A percentile compares a stretch with the other conserved stretches of the same genome.
These are phyloP conservation scores for Grifola frondosa DNA, from an alignment of 1,284 basidiomycete species.

Conservation along the genomic window DNA sequence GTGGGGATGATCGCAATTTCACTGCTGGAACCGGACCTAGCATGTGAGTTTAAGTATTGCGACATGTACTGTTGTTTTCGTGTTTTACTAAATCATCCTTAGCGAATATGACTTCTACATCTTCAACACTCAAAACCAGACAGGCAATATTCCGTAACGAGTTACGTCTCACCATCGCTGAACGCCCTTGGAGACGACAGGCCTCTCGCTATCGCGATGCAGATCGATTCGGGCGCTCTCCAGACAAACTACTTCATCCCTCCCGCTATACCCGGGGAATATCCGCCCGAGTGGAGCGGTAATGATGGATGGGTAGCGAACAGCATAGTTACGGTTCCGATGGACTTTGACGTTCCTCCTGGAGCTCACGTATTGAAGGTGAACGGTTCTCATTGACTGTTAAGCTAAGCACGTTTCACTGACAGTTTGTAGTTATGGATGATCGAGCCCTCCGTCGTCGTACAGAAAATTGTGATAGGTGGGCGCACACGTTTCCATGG, in stretches of 20 bases:
- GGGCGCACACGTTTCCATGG: constrained; percentile 17
- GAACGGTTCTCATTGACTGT: constrained; percentile 1
- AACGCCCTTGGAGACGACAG: constrained; percentile 56
- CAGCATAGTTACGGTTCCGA: constrained; percentile 36
- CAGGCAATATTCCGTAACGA: constrained; percentile 46
- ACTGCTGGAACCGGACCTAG: constrained; percentile 60
- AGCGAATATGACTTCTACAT: constrained; percentile 62
- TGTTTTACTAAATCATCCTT: not conserved
- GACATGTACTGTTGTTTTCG: constrained; percentile 3
- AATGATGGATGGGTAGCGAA: constrained; percentile 56
- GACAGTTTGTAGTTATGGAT: constrained; percentile 45
- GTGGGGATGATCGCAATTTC: constrained; percentile 52
- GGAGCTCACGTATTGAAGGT: constrained; percentile 62
- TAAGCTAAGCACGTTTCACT: not conserved
- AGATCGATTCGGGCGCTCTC: constrained; percentile 48
- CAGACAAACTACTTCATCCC: constrained; percentile 55
- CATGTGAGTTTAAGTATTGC: constrained; percentile 39
- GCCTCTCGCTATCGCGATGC: constrained; percentile 55
- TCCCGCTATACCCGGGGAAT: constrained; percentile 44
- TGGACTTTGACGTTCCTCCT: constrained; percentile 40
- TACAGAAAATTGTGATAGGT: constrained; percentile 65
- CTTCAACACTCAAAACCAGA: constrained; percentile 47
- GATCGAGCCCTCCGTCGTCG: constrained; percentile 59
- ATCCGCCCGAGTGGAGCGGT: constrained; percentile 51
- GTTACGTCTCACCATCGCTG: constrained; percentile 57